Percentiles rank a stretch among this genome's conserved stretches.
These are phyloP conservation scores for Pythium sukuiense DNA, from an alignment of 352 stramenopile genomes.

Conservation along the genomic window DNA sequence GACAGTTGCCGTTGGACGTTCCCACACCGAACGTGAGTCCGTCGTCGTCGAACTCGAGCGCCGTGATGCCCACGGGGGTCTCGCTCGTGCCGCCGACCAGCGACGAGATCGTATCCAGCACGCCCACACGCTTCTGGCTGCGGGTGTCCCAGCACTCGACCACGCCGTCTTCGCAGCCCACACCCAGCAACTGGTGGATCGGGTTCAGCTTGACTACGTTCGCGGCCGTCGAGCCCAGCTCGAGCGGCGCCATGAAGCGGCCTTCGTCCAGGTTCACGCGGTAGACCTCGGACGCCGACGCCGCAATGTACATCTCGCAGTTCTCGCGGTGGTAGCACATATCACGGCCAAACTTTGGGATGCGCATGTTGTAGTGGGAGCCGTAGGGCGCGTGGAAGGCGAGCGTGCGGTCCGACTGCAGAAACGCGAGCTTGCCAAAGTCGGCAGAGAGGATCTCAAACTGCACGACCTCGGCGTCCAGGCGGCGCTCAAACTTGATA, in stretches of 20 bases:
- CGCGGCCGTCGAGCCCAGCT: conserved; percentile 60
- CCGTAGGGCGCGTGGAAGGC: conserved; percentile 99
- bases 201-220: conserved; percentile 92
- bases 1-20: conserved; percentile 92
- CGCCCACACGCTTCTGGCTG: conserved; percentile 64
- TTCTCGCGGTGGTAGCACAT: conserved; percentile 97
- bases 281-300: conserved; percentile 91
- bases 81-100: conserved; percentile 42
- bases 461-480: conserved; percentile 97
- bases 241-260: conserved; percentile 90
- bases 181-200: conserved; percentile 88
- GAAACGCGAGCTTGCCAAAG: conserved; percentile 98
- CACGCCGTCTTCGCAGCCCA: conserved; percentile 93
- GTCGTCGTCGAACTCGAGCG: conserved; percentile 93
- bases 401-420: conserved; percentile 95
- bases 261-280: conserved; percentile 98
- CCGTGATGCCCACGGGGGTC: conserved; percentile 85
- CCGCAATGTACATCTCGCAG: conserved; percentile 96
- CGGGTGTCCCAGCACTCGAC: conserved; percentile 96
- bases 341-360: conserved; percentile 97
- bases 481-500: conserved; percentile 98
- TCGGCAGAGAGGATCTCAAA: conserved; percentile 94
- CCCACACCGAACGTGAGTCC: conserved; percentile 95
- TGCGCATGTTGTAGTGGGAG: conserved; percentile 93
- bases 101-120: conserved; percentile 55